A percentile compares a stretch with the other conserved stretches of the same genome.
phyloP scores from a whole-genome alignment of 305 asterid genomes.

The Fraxinus ornus region DNA sequence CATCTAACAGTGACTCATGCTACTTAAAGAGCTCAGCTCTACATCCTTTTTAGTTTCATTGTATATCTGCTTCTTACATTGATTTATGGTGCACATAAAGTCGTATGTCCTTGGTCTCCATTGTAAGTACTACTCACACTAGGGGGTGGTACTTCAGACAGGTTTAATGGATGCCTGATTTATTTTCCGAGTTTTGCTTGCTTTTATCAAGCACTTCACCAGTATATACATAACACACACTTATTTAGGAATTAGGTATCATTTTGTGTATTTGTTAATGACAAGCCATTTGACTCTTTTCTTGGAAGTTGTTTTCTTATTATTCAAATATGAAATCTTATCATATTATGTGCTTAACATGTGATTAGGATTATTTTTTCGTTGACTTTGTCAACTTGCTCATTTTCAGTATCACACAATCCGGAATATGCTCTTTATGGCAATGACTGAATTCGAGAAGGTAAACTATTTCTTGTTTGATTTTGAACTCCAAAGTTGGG shows the following conservation, averaged over 20 bases:
- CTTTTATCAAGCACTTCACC: not conserved
- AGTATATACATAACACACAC: not conserved
- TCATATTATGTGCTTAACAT: not conserved
- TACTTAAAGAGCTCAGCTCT: not conserved
- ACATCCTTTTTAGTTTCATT: not conserved
- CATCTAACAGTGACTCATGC: not conserved
- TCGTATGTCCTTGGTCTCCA: not conserved
- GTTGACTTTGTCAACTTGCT: not conserved
- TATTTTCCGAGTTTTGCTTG: not conserved
- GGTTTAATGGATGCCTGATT: not conserved
- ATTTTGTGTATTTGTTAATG: not conserved
- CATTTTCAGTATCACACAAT: constrained; percentile 67
- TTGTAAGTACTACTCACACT: not conserved
- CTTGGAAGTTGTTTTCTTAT: not conserved
- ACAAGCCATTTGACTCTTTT: not conserved
- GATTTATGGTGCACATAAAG: not conserved
- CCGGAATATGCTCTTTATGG: constrained; percentile 76
- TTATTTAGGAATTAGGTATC: not conserved
- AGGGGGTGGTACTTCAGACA: not conserved
- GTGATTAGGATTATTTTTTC: not conserved
- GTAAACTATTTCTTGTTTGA: constrained; percentile 33
- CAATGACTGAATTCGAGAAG: constrained; percentile 72
- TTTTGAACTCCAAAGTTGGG: not conserved
- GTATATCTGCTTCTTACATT: not conserved
- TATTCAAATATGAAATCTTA: not conserved